Evolutionary conservation across 768 basidiomycete species (phyloP).

Genomic region (Tulasnella sp.): DNA sequence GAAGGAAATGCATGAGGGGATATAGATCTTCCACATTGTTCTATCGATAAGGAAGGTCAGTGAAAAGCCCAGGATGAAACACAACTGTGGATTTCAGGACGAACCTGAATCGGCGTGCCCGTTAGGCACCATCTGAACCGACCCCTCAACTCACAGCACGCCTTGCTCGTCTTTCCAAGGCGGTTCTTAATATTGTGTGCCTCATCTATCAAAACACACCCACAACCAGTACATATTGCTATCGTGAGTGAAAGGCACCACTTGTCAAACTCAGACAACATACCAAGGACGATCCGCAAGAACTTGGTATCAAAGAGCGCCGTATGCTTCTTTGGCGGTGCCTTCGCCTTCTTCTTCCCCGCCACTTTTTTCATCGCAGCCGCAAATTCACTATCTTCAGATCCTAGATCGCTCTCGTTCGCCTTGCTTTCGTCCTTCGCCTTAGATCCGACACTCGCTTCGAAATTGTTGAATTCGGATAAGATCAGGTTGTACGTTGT

Average conservation of each 20-base stretch:
- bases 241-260: neutral
- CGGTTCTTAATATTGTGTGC: constrained; percentile 91
- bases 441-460: constrained; percentile 35
- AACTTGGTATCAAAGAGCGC: constrained; percentile 66
- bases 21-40: constrained; percentile 87
- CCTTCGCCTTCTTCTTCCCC: constrained; percentile 35
- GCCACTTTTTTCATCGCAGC: constrained; percentile 8
- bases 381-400: constrained; percentile 13
- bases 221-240: neutral
- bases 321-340: constrained; percentile 29
- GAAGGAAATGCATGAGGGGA: constrained; percentile 81
- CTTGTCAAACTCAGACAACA: constrained; percentile 1
- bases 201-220: constrained; percentile 47
- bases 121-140: constrained; percentile 86
- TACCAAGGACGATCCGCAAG: constrained; percentile 80
- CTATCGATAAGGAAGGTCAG: constrained; percentile 33
- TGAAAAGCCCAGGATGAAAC: neutral
- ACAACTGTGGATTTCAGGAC: too few species aligned
- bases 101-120: constrained; percentile 53
- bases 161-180: constrained; percentile 60
- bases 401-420: constrained; percentile 25
- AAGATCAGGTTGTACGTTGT: constrained; percentile 82
- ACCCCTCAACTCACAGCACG: constrained; percentile 63
- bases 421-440: constrained; percentile 37
- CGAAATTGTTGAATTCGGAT: constrained; percentile 58